Conservation (phyloP, 2,329 filamentous ascomycete species). For the Penicillium olsonii region DNA sequence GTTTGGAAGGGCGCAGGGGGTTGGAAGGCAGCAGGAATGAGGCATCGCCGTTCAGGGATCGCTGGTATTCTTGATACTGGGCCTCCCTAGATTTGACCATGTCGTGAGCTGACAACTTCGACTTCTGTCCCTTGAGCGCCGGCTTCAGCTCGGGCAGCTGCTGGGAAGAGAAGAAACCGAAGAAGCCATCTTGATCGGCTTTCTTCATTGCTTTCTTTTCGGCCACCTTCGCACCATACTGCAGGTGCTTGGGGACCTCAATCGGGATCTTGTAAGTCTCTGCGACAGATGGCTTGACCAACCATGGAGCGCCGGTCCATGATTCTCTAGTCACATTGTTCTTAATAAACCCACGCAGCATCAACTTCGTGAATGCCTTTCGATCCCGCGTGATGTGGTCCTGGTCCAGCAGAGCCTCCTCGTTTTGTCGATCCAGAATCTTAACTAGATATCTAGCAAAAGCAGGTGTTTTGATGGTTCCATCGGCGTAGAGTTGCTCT, state of each 20-base stretch:
- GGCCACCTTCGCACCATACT: constrained; percentile 75
- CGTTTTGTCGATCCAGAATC: constrained; percentile 65
- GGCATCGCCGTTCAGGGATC: constrained; percentile 47
- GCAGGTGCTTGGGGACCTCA: constrained; percentile 79
- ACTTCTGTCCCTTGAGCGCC: constrained; percentile 68
- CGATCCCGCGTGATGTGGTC: constrained; percentile 82
- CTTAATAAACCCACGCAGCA: constrained; percentile 90
- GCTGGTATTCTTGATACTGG: constrained; percentile 52
- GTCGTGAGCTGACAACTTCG: constrained; percentile 52
- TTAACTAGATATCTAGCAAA: constrained; percentile 81
- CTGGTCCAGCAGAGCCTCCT: constrained; percentile 78
- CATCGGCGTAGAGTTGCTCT: constrained; percentile 62
- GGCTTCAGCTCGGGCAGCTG: constrained; percentile 74
- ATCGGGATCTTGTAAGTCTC: constrained; percentile 81
- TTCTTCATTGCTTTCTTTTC: constrained; percentile 75
- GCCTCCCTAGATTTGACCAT: constrained; percentile 48
- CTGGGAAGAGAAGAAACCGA: constrained; percentile 53
- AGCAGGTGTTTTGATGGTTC: constrained; percentile 65
- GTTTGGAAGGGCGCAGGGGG: constrained; percentile 33
- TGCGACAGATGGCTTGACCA: constrained; percentile 85
- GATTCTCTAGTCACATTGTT: constrained; percentile 89
- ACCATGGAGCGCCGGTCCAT: constrained; percentile 95
- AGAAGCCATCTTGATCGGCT: constrained; percentile 50
- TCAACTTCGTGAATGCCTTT: constrained; percentile 91
- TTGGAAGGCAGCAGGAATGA: constrained; percentile 39